Evolutionary conservation across 331 rosid genomes (phyloP).

Genomic region (Quercus lobata): DNA sequence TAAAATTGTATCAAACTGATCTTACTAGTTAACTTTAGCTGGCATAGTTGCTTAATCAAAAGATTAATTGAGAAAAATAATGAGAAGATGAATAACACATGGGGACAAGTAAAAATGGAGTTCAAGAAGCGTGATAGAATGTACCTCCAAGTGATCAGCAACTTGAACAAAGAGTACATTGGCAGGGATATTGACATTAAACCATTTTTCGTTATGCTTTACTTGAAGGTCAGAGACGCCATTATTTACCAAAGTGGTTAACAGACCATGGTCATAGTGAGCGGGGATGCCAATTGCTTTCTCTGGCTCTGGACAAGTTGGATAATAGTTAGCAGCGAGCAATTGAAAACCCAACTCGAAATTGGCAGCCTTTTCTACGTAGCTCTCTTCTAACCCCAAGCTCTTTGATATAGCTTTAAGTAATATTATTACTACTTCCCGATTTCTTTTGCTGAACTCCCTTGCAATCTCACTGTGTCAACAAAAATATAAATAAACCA

Average conservation of each 20-base stretch:
- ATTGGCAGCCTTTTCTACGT: no score
- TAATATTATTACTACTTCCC: background rate
- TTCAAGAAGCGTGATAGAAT: no score
- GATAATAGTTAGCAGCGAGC: constrained; percentile 39
- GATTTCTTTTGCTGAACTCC: constrained; percentile 20
- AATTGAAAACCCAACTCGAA: background rate
- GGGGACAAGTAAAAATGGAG: no score
- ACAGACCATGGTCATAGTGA: constrained; percentile 16
- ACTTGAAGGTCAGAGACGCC: constrained; percentile 40
- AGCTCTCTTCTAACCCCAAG: no score
- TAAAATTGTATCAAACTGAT: no score
- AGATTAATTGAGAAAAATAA: no score
- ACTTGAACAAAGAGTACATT: no score
- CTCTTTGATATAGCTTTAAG: no score
- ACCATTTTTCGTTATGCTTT: constrained; percentile 36
- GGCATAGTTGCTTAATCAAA: no score
- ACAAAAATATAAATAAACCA: background rate
- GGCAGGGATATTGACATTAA: background rate
- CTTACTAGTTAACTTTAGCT: no score
- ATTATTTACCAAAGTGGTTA: constrained; percentile 34
- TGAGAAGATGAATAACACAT: no score
- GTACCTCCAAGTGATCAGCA: no score
- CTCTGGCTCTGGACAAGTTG: constrained; percentile 53
- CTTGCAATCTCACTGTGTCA: constrained; percentile 24
- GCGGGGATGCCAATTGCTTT: constrained; percentile 39